Percentiles rank a stretch among this genome's conserved stretches.
phyloP scores from a whole-genome alignment of 768 basidiomycete genomes.

The Termitomyces bulborhizus region DNA sequence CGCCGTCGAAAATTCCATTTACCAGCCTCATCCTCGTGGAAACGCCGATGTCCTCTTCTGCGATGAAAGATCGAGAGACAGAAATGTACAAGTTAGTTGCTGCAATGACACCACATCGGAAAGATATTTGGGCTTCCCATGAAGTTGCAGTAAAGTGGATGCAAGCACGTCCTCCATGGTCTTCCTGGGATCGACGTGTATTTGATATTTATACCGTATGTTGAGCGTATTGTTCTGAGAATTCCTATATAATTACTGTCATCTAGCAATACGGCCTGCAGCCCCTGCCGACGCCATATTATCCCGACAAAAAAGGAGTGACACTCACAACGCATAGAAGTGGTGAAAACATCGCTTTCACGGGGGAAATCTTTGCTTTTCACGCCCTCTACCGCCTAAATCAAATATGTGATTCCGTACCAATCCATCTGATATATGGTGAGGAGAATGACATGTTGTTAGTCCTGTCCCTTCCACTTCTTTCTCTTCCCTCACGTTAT shows the following conservation, averaged over 20 bases:
- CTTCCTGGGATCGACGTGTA: conserved; percentile 20
- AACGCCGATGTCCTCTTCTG: conserved; percentile 17
- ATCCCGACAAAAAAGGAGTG: conserved; percentile 20
- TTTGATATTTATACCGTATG: conserved; percentile 20
- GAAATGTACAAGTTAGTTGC: conserved; percentile 21
- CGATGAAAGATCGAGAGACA: conserved; percentile 16
- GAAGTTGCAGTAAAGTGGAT: conserved; percentile 21
- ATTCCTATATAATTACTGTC: not conserved
- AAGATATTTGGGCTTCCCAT: conserved; percentile 19
- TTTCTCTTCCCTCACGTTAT: not conserved
- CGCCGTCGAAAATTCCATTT: conserved; percentile 20
- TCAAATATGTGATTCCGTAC: conserved; percentile 20
- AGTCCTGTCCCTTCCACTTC: conserved; percentile 5
- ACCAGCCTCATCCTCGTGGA: conserved; percentile 21
- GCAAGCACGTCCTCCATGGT: conserved; percentile 18
- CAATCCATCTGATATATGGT: conserved; percentile 25
- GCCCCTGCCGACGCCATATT: conserved; percentile 21
- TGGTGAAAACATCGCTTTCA: conserved; percentile 22
- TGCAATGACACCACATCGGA: conserved; percentile 18
- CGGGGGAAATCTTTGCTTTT: conserved; percentile 15
- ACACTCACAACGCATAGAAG: conserved; percentile 22
- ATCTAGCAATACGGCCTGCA: conserved; percentile 22
- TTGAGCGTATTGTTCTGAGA: not conserved
- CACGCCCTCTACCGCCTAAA: conserved; percentile 22
- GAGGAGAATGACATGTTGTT: conserved; percentile 25